Evolutionary conservation across 257 asterid species (phyloP).

Genomic region (Pogostemon cablin): DNA sequence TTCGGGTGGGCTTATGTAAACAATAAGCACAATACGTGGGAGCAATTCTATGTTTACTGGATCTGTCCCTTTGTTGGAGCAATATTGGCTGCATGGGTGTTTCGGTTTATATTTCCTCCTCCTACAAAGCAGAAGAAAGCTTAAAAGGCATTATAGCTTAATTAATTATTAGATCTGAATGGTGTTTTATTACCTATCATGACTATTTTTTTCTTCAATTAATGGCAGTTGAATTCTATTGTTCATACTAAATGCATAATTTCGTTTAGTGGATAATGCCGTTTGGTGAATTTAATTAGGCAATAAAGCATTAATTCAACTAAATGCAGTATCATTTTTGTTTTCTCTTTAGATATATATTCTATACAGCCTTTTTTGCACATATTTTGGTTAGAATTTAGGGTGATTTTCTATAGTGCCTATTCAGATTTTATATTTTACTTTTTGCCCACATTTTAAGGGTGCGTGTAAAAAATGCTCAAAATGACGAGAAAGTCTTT

Average conservation of each 20-base stretch:
- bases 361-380: not conserved
- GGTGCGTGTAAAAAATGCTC: no score
- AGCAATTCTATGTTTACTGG: constrained; percentile 93
- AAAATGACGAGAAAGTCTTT: no score
- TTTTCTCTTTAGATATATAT: not conserved
- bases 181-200: constrained; percentile 4
- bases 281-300: constrained; percentile 12
- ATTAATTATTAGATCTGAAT: constrained; percentile 23
- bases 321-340: not conserved
- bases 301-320: not conserved
- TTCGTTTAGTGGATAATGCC: constrained; percentile 2
- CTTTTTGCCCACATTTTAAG: no score
- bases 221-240: constrained; percentile 21
- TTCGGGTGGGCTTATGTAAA: constrained; percentile 94
- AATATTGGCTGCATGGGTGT: constrained; percentile 83
- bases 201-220: constrained; percentile 15
- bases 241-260: constrained; percentile 25
- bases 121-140: constrained; percentile 62
- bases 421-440: no score
- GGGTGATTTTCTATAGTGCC: no score
- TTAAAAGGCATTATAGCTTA: constrained; percentile 24
- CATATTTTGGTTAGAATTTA: not conserved
- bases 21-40: constrained; percentile 75
- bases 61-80: constrained; percentile 84
- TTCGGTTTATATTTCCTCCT: constrained; percentile 73